Evolutionary conservation across 2,329 filamentous ascomycete species (phyloP), one percentile per base, ranked within the genome.

Genomic region (Triangularia setosa): DNA sequence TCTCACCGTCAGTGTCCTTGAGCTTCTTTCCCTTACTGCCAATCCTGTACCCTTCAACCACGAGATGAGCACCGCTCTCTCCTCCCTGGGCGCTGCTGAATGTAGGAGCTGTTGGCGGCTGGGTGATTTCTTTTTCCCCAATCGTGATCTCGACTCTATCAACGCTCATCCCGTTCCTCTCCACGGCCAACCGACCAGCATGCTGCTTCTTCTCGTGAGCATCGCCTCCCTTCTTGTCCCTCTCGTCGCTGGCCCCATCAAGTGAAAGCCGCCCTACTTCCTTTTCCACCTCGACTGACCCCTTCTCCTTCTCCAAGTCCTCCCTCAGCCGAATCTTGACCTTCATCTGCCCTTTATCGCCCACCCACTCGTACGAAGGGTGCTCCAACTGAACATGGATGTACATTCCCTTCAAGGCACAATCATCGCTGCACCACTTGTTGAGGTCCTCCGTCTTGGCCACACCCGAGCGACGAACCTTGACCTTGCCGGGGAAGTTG

Each of bases 341-440:
- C 1, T 90, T 64, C 61, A 63, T 56, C 59, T 61, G 27, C 40
- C 66, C 69, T 11, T 64, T 35, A 21, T 28, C 64, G 14, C 40
- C 16, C 35, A 63, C 27, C 40, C 40, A 48, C 40, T 48, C 40
- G 75, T 35, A 92, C 73, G 35, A 89, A 83, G 67, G 83, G 3
- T 95, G 90, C 69, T 85, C 89, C 44, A 98, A 84, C 80, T 99
- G 95, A 24, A 96, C 90, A 73, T 93, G 91, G 70, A 98, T 83
- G 76, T 93, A 97, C 69, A 96, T 81, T 2, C 91, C 93, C 58
- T 91, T 84, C 68, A 87, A 85, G 1, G 91, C 91, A 78, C 95
- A 99, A 44, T 82, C 83, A 62, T 89, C 83, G 0, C 89, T 91
- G 76, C 95, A 99, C 92, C 93, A 99, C 77, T 88, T 90, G 78